Percentiles rank a stretch among this genome's conserved stretches.
Conservation (phyloP, 768 basidiomycete species). For the Trametes cinnabarina region DNA sequence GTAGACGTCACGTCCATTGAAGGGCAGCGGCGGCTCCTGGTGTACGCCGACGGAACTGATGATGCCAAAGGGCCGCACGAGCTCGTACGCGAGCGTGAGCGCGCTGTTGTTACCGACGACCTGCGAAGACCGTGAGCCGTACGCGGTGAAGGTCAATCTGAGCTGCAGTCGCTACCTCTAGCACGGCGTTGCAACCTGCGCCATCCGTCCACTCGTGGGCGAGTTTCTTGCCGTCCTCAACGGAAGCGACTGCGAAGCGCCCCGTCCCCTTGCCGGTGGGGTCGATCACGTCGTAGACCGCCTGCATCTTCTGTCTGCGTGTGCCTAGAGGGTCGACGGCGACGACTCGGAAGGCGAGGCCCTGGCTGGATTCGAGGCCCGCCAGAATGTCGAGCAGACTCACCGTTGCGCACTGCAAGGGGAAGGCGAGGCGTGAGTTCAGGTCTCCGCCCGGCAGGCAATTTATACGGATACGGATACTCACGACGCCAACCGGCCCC, state of each 20-base stretch:
- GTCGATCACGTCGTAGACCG: conserved; percentile 53
- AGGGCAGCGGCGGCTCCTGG: conserved; percentile 50
- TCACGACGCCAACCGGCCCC: conserved; percentile 73
- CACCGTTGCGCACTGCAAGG: conserved; percentile 53
- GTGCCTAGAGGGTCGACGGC: conserved; percentile 60
- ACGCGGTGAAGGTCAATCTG: conserved; percentile 4
- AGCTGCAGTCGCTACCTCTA: conserved; percentile 49
- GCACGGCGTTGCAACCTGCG: conserved; percentile 59
- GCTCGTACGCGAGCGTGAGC: conserved; percentile 59
- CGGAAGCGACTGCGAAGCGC: conserved; percentile 48
- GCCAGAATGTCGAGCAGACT: conserved; percentile 62
- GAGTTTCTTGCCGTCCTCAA: conserved; percentile 49
- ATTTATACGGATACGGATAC: conserved; percentile 9
- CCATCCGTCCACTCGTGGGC: conserved; percentile 53
- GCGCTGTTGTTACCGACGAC: conserved; percentile 70
- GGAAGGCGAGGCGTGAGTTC: background rate
- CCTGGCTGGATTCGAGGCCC: conserved; percentile 29
- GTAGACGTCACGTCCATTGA: conserved; percentile 57
- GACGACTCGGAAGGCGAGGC: conserved; percentile 51
- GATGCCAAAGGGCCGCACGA: conserved; percentile 74
- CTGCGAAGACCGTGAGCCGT: conserved; percentile 34
- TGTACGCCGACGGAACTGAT: conserved; percentile 77
- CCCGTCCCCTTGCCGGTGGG: conserved; percentile 44
- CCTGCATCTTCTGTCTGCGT: conserved; percentile 58
- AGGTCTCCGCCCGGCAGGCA: too few species aligned